These are phyloP conservation scores for Mytilinidion resinicola DNA, from an alignment of 495 filamentous ascomycete genomes.

Conservation along the genomic window DNA sequence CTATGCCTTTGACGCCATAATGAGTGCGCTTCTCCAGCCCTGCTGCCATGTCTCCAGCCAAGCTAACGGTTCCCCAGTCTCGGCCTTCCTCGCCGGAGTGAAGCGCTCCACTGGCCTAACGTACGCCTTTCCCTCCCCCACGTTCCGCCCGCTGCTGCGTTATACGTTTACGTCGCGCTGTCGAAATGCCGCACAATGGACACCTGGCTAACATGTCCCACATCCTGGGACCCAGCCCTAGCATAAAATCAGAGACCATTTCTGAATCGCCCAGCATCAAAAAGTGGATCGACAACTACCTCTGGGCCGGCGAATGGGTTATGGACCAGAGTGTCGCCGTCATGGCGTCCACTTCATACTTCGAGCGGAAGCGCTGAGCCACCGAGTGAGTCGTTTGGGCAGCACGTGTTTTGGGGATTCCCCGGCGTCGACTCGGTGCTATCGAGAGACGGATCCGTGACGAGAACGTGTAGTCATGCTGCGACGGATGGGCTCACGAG, in stretches of 20 bases:
- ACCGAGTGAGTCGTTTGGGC: too few species aligned
- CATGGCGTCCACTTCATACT: slow-evolving; percentile 78
- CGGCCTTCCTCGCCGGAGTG: slow-evolving; percentile 91
- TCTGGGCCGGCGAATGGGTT: slow-evolving; percentile 92
- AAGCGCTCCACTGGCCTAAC: slow-evolving; percentile 94
- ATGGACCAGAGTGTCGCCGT: slow-evolving; percentile 95
- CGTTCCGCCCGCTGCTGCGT: not conserved
- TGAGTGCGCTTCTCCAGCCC: slow-evolving; percentile 52
- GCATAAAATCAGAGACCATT: slow-evolving; percentile 80
- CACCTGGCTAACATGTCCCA: slow-evolving; percentile 37
- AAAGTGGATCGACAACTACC: slow-evolving; percentile 90
- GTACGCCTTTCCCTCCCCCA: slow-evolving; percentile 54
- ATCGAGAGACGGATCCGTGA: too few species aligned
- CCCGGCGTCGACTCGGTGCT: too few species aligned
- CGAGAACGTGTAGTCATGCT: too few species aligned
- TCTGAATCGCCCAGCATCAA: slow-evolving; percentile 79
- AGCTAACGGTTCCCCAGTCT: slow-evolving; percentile 51
- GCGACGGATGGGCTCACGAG: too few species aligned
- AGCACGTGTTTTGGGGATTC: too few species aligned
- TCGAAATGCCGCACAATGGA: not conserved
- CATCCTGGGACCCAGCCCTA: slow-evolving; percentile 55
- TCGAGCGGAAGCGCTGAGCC: slow-evolving; percentile 74
- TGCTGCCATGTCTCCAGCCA: not conserved
- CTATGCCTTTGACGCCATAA: slow-evolving; percentile 93
- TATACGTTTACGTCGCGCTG: too few species aligned